Evolutionary conservation across 1,284 basidiomycete genomes (phyloP), one percentile per base, ranked within the genome.

Genomic region (Anthracocystis walkeri): DNA sequence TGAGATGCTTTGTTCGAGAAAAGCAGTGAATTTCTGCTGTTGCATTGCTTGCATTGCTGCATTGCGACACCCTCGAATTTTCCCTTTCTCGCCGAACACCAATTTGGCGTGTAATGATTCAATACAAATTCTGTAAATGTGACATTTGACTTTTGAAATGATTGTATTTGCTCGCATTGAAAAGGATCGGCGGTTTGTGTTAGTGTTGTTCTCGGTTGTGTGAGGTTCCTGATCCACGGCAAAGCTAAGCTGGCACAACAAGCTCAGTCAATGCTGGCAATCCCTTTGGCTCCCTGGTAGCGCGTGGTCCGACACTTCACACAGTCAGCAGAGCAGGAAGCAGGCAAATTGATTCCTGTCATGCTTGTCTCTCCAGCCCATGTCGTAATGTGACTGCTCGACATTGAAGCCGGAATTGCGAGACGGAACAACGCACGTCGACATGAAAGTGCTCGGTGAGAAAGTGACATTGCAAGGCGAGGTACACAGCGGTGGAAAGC

Each of bases 171-270:
- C 33, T 18, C 33, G 21, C 21, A 20, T 20, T 29, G 4, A 35
- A 18, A 49, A 31, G 31, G 33, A 38, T 51, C 49, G 49, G 21
- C 31, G n/a, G 27, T 23, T 54, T 25, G 65, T 67, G 55, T 67
- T 51, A 61, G 65, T 67, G 65, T 67, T 67, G 65, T 33, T 67
- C 58, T 62, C 65, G 58, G 25, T 38, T 66, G 64, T 27, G 7
- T 21, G 35, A 7, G 20, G 54, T 55, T 35, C 54, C 53, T 55
- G 53, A 44, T 16, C 27, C 33, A 54, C 42, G n/a, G 29, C 20
- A 46, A 56, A 10, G n/a, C n/a, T n/a, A n/a, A n/a, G n/a, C n/a
- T 7, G 46, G 18, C 27, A 14, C 23, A 27, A 25, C 16, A 29
- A 25, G 21, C 25, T 20, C 20, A n/a, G n/a, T n/a, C 44, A 12